These are phyloP conservation scores for Roridomyces roridus DNA, from an alignment of 768 basidiomycete genomes.

Conservation along the genomic window DNA sequence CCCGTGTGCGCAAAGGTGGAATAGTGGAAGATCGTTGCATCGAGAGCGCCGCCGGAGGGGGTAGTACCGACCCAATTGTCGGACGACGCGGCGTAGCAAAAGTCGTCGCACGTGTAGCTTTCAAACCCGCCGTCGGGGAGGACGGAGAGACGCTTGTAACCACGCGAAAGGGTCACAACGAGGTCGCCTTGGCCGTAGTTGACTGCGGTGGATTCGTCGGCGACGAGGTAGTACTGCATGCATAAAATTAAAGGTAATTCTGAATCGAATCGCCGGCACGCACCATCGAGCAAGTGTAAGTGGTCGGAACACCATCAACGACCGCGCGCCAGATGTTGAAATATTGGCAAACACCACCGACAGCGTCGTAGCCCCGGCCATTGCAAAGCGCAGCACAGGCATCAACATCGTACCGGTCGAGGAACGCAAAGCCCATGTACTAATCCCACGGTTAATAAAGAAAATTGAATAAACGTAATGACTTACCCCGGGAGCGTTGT, in stretches of 20 bases:
- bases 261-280: conserved; percentile 16
- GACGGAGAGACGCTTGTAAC: conserved; percentile 15
- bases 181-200: conserved; percentile 18
- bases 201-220: conserved; percentile 16
- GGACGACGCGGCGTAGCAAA: conserved; percentile 17
- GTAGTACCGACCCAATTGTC: conserved; percentile 21
- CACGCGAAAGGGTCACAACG: conserved; percentile 16
- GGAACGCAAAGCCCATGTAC: conserved; percentile 58
- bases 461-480: not conserved
- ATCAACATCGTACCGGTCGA: conserved; percentile 50
- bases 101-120: conserved; percentile 14
- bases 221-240: conserved; percentile 16
- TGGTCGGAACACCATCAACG: conserved; percentile 48
- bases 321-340: conserved; percentile 60
- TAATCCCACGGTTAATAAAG: conserved; percentile 18
- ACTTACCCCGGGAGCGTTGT: conserved; percentile 48
- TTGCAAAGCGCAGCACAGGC: conserved; percentile 53
- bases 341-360: conserved; percentile 52
- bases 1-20: conserved; percentile 19
- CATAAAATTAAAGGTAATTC: conserved; percentile 38
- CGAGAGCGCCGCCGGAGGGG: not conserved
- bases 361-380: conserved; percentile 43
- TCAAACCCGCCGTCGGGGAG: conserved; percentile 21
- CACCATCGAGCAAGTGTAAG: conserved; percentile 55
- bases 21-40: conserved; percentile 24